Percentiles rank a stretch among this genome's conserved stretches.
Conservation (phyloP, 129 eudicot species). For the Artemisia tridentata region DNA sequence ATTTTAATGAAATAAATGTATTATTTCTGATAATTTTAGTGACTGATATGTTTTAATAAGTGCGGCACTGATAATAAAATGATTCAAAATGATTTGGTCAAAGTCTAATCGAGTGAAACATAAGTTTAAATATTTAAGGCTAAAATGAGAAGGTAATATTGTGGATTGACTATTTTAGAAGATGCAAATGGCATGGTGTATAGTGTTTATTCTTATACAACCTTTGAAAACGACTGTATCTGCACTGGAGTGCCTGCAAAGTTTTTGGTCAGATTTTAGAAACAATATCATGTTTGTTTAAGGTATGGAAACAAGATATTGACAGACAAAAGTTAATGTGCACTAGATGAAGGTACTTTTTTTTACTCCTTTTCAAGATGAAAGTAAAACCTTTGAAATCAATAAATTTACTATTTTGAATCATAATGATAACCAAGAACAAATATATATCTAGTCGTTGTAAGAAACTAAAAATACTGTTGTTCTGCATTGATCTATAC, state of each 20-base stretch:
- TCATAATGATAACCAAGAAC: too few species aligned
- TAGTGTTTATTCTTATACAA: slow-evolving; percentile 30
- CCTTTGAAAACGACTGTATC: slow-evolving; percentile 27
- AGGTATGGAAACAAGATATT: slow-evolving; percentile 18
- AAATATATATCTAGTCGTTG: neutral
- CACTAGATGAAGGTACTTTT: slow-evolving; percentile 10
- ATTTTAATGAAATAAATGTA: too few species aligned
- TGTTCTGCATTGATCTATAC: neutral
- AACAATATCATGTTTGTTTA: slow-evolving; percentile 25
- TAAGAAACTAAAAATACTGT: neutral
- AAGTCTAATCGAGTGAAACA: too few species aligned
- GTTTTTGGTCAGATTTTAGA: slow-evolving; percentile 25
- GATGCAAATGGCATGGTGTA: slow-evolving; percentile 21
- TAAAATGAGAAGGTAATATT: too few species aligned
- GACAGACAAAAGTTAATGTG: slow-evolving; percentile 21
- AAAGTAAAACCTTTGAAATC: too few species aligned
- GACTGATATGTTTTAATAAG: too few species aligned
- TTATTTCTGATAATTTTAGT: too few species aligned
- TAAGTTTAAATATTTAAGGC: too few species aligned
- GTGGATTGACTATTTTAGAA: too few species aligned
- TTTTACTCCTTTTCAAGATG: neutral
- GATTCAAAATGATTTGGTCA: too few species aligned
- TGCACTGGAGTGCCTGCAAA: slow-evolving; percentile 28
- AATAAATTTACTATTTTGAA: neutral
- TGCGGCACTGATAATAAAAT: too few species aligned